Conservation (phyloP, 495 filamentous ascomycete genomes). For the Lepidopterella palustris region DNA sequence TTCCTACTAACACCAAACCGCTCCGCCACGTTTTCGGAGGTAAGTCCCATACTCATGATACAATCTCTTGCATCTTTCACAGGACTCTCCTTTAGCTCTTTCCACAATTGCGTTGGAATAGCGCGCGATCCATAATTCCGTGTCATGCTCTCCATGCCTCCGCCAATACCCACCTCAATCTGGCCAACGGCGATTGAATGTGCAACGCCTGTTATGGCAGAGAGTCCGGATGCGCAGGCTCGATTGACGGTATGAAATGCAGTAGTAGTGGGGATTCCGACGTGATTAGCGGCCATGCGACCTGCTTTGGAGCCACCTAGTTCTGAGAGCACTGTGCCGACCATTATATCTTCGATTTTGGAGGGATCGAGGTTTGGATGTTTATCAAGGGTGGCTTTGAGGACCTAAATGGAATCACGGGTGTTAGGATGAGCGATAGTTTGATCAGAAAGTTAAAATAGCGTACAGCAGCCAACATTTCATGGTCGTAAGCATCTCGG, state of each 20-base stretch:
- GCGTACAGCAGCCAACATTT: slow-evolving; percentile 63
- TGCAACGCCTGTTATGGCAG: slow-evolving; percentile 64
- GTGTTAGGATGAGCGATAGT: background rate
- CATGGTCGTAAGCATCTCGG: slow-evolving; percentile 84
- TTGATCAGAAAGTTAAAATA: background rate
- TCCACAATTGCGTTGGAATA: slow-evolving; percentile 77
- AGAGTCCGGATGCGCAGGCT: slow-evolving; percentile 72
- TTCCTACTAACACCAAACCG: slow-evolving; percentile 65
- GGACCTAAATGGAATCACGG: slow-evolving; percentile 39
- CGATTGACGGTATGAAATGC: slow-evolving; percentile 81
- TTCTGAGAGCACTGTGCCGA: slow-evolving; percentile 84
- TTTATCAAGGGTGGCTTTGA: slow-evolving; percentile 69
- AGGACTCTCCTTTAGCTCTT: slow-evolving; percentile 55
- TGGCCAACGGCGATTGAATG: slow-evolving; percentile 64
- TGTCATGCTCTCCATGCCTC: slow-evolving; percentile 93
- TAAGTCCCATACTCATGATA: slow-evolving; percentile 90
- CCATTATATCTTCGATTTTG: slow-evolving; percentile 68
- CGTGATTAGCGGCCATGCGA: slow-evolving; percentile 81
- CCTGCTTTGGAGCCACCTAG: slow-evolving; percentile 88
- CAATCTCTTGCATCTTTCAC: slow-evolving; percentile 73
- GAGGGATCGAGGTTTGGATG: slow-evolving; percentile 69
- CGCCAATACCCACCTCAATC: slow-evolving; percentile 75
- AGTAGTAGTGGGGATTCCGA: slow-evolving; percentile 66
- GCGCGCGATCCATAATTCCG: slow-evolving; percentile 76
- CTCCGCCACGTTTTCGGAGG: slow-evolving; percentile 81